These are phyloP conservation scores for Cyamopsis tetragonoloba DNA, from an alignment of 306 rosid species.

Conservation along the genomic window DNA sequence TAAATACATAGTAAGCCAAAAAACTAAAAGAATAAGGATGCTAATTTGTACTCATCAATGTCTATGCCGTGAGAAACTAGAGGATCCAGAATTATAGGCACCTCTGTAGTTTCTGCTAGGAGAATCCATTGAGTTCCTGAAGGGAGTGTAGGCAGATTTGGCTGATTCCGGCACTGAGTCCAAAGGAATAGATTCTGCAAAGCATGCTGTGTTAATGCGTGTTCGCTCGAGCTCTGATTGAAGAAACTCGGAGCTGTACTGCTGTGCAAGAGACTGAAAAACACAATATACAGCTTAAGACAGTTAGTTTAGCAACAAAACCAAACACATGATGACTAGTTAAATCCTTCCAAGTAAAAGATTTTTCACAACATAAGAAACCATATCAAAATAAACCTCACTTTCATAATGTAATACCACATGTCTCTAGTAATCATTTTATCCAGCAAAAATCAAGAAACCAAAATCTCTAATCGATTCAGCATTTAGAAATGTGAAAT, in stretches of 20 bases:
- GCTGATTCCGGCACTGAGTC: conserved; percentile 73
- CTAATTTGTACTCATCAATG: conserved; percentile 45
- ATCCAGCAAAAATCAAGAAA: conserved; percentile 12
- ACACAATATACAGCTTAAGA: conserved; percentile 26
- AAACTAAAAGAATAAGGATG: conserved; percentile 35
- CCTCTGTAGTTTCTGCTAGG: conserved; percentile 56
- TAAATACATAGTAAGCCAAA: conserved; percentile 31
- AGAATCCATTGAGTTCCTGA: conserved; percentile 61
- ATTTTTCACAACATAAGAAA: background rate
- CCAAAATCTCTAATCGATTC: background rate
- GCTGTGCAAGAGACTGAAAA: conserved; percentile 87
- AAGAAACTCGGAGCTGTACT: conserved; percentile 81
- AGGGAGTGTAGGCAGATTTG: conserved; percentile 65
- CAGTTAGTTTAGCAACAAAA: background rate
- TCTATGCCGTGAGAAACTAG: conserved; percentile 64
- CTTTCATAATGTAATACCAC: background rate
- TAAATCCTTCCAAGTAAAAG: background rate
- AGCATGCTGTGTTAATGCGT: conserved; percentile 94
- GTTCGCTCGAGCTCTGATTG: conserved; percentile 91
- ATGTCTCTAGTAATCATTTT: background rate
- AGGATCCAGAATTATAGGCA: conserved; percentile 51
- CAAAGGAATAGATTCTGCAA: conserved; percentile 70
- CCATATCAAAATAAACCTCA: conserved; percentile 1
- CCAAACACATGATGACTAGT: background rate
- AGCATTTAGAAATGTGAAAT: background rate